Percentiles rank a stretch among this genome's conserved stretches.
These are phyloP conservation scores for Gnaphalium uliginosum DNA, from an alignment of 129 eudicot genomes.

Conservation along the genomic window DNA sequence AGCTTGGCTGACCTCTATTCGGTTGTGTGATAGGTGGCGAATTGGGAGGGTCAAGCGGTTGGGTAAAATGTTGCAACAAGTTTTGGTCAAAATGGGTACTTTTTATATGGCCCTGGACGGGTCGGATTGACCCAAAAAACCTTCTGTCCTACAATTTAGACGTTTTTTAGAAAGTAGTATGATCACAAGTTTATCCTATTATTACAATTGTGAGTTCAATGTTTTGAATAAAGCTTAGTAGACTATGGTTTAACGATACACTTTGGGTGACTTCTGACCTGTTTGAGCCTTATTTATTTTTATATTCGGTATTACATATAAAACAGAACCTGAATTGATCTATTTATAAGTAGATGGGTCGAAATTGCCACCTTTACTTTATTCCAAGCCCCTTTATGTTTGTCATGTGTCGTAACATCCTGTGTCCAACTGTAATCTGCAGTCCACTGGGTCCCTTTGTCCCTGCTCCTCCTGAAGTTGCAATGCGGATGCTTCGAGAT, in stretches of 20 bases:
- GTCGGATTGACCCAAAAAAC: neutral
- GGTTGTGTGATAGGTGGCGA: neutral
- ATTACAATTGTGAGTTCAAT: neutral
- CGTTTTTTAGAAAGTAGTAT: neutral
- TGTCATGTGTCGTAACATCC: neutral
- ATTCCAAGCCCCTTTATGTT: neutral
- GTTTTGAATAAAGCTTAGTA: neutral
- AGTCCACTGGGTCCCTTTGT: conserved; percentile 98
- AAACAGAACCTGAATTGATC: neutral
- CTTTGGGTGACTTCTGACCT: neutral
- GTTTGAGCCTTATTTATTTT: neutral
- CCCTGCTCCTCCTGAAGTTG: conserved; percentile 99
- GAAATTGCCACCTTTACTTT: neutral
- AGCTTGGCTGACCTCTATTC: conserved; percentile 14
- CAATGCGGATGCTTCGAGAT: conserved; percentile 93
- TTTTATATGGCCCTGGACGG: neutral
- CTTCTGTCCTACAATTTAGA: neutral
- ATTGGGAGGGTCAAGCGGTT: conserved; percentile 2
- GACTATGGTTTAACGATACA: neutral
- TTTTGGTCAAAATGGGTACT: neutral
- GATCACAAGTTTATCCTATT: neutral
- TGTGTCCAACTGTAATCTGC: conserved; percentile 27
- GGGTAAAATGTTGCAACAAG: conserved; percentile 2
- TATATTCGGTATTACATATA: neutral
- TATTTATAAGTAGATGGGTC: neutral